Evolutionary conservation across 345 rosid genomes (phyloP), one percentile per base, ranked within the genome.

Genomic region (Eucalyptus sideroxylon): DNA sequence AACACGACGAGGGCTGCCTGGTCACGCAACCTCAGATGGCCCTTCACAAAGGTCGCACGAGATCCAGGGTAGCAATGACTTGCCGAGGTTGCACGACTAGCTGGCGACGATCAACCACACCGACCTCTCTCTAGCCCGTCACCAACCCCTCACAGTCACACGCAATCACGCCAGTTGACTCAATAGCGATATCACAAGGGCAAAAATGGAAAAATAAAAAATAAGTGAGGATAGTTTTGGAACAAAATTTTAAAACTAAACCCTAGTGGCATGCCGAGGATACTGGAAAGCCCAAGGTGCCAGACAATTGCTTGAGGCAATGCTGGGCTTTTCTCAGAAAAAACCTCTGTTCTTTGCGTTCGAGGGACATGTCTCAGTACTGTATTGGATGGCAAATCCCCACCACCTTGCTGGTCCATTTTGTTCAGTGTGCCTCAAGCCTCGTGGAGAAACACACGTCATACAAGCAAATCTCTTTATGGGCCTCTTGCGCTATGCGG

Each of bases 31-130:
- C 53, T 50, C 8, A 50, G 0, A 1, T 1, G 2, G 8, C 53
- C 53, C 53, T 50, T 16, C 53, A 50, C 21, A 50, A 50, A 16
- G 53, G 53, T 50, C 21, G 0, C 53, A 3, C 9, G 9, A 44
- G 1, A 50, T 50, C 53, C 3, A 16, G 53, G 55, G 55, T 16
- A 1, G 4, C 21, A 1, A 51, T 2, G 55, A 51, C 55, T 51
- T 51, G 2, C 4, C 4, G 1, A 51, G 55, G 55, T 51, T 51
- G 0, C 0, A 51, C 21, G 21, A 51, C 8, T 16, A 1, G 55
- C 55, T 51, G 0, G 55, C 0, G 4, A 51, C 0, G 0, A 0
- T 51, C 55, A 51, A 51, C 55, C 55, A 51, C 55, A 51, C 21
- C 55, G 8, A 16, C 8, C 55, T 51, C 55, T 51, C 55, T 51